Evolutionary conservation across 2,329 filamentous ascomycete species (phyloP).

Genomic region (Clarireedia paspali): DNA sequence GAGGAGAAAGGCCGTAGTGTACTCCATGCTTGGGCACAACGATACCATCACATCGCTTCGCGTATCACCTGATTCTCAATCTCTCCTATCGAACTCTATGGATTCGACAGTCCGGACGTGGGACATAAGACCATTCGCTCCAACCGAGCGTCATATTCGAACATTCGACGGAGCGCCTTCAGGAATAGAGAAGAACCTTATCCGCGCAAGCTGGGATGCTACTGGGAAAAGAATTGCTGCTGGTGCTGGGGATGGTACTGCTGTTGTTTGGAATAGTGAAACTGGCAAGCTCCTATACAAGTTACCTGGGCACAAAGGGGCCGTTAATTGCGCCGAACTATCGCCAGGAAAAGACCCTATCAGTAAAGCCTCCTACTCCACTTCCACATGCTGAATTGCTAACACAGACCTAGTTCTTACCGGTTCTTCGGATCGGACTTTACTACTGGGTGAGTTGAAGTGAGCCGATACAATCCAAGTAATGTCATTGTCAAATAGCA

Average conservation of each 20-base stretch:
- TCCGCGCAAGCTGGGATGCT: conserved; percentile 83
- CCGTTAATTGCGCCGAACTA: conserved; percentile 91
- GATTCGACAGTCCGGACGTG: conserved; percentile 91
- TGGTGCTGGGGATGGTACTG: conserved; percentile 83
- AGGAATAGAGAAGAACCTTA: conserved; percentile 85
- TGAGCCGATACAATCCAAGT: conserved; percentile 31
- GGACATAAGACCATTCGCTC: conserved; percentile 93
- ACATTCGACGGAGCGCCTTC: conserved; percentile 88
- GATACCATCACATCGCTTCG: conserved; percentile 87
- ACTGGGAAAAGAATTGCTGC: conserved; percentile 81
- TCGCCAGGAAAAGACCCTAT: conserved; percentile 78
- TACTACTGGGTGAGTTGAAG: conserved; percentile 76
- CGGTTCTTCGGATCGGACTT: conserved; percentile 78
- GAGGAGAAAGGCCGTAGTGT: conserved; percentile 81
- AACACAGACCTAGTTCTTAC: conserved; percentile 59
- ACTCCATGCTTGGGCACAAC: conserved; percentile 80
- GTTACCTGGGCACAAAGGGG: conserved; percentile 88
- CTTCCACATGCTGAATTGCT: conserved; percentile 8
- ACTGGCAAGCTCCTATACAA: conserved; percentile 92
- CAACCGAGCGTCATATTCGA: conserved; percentile 72
- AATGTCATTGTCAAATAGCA: conserved; percentile 1
- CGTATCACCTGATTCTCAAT: conserved; percentile 89
- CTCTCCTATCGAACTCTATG: conserved; percentile 83
- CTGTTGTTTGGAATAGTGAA: conserved; percentile 82
- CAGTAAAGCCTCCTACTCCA: conserved; percentile 50